phyloP scores from a whole-genome alignment of 352 stramenopile species.

The Phytopythium delawarense region DNA sequence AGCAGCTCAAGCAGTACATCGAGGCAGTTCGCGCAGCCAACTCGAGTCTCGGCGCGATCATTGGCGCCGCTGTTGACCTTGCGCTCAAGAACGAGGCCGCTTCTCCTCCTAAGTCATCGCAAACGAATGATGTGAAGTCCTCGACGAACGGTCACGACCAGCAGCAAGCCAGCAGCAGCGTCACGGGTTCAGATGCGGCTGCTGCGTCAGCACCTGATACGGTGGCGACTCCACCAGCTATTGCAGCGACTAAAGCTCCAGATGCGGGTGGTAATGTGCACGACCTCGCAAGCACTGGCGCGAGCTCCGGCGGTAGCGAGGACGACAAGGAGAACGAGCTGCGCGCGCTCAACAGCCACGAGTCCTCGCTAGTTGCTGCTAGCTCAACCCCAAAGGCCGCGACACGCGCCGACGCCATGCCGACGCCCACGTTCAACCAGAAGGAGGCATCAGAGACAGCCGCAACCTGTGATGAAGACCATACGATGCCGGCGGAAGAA shows the following conservation, averaged over 20 bases:
- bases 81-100: not conserved
- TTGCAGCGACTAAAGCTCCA: not conserved
- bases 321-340: slow-evolving; percentile 40
- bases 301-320: slow-evolving; percentile 18
- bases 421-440: slow-evolving; percentile 1
- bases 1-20: slow-evolving; percentile 51
- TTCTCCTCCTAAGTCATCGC: not conserved
- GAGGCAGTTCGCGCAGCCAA: slow-evolving; percentile 40
- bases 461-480: not conserved
- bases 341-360: slow-evolving; percentile 1
- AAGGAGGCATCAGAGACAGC: not conserved
- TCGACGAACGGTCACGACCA: not conserved
- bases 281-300: slow-evolving; percentile 7
- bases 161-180: not conserved
- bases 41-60: slow-evolving; percentile 24
- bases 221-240: not conserved
- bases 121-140: not conserved
- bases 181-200: not conserved
- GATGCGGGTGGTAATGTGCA: slow-evolving; percentile 8
- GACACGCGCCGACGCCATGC: not conserved
- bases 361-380: not conserved
- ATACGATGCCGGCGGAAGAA: not conserved
- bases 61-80: not conserved
- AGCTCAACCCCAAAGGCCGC: not conserved
- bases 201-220: not conserved